Conservation (phyloP, 2,329 filamentous ascomycete genomes). For the Ophiocordyceps camponoti-saundersi region DNA sequence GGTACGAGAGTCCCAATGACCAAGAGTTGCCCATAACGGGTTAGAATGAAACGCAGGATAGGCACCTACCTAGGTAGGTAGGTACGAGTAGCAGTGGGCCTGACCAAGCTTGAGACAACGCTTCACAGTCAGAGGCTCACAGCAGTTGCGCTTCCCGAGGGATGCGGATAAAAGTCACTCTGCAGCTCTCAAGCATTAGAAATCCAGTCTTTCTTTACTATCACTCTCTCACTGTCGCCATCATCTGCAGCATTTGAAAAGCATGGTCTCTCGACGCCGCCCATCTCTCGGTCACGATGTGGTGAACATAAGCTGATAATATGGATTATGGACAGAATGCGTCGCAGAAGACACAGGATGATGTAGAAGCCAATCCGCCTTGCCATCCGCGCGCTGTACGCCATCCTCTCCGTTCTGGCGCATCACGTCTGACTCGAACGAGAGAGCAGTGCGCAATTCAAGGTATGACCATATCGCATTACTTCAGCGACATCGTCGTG, state of each 20-base stretch:
- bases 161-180: too few relatives aligned
- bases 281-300: background rate
- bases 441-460: conserved; percentile 66
- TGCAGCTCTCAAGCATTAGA: too few relatives aligned
- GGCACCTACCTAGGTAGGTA: background rate
- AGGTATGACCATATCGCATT: conserved; percentile 29
- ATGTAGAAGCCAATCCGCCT: conserved; percentile 57
- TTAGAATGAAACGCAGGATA: too few relatives aligned
- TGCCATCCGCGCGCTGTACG: conserved; percentile 74
- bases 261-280: background rate
- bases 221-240: background rate
- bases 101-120: too few relatives aligned
- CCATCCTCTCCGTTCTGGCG: background rate
- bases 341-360: conserved; percentile 24
- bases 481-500: background rate
- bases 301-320: background rate
- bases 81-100: background rate
- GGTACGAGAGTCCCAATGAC: too few relatives aligned
- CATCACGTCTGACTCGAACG: conserved; percentile 23
- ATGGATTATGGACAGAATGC: background rate
- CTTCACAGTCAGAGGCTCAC: too few relatives aligned
- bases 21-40: too few relatives aligned
- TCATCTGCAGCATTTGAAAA: background rate
- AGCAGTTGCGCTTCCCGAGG: too few relatives aligned
- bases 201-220: background rate